These are phyloP conservation scores for Amaranthus palmeri DNA, from an alignment of 148 eudicot species.

Conservation along the genomic window DNA sequence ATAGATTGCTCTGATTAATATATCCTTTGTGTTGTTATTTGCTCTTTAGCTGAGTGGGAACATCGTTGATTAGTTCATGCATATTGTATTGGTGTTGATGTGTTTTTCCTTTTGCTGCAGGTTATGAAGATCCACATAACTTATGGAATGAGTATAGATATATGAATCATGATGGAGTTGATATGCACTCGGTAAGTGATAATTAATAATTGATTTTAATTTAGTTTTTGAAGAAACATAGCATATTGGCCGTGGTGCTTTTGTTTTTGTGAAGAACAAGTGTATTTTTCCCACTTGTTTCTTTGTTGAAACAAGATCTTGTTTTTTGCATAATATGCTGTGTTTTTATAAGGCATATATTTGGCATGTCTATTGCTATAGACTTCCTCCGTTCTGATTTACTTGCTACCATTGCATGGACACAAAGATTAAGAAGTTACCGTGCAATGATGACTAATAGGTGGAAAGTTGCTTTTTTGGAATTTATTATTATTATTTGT, in stretches of 20 bases:
- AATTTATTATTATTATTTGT: too few relatives aligned
- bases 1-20: too few relatives aligned
- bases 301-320: not conserved
- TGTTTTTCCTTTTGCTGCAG: constrained; percentile 19
- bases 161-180: constrained; percentile 31
- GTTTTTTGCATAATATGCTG: not conserved
- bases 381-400: too few relatives aligned
- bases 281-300: not conserved
- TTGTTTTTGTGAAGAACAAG: not conserved
- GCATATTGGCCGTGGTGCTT: not conserved
- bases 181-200: constrained; percentile 30
- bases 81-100: not conserved
- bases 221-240: not conserved
- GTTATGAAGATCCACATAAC: constrained; percentile 34
- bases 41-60: too few relatives aligned
- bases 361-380: too few relatives aligned
- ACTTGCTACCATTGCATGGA: too few relatives aligned
- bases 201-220: not conserved
- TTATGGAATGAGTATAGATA: constrained; percentile 48
- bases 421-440: too few relatives aligned
- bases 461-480: too few relatives aligned
- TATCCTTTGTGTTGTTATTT: too few relatives aligned
- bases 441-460: too few relatives aligned
- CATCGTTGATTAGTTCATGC: not conserved
- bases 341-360: too few relatives aligned